Conservation (phyloP, 192 early-diverging fungal species). For the Cladochytrium replicatum region DNA sequence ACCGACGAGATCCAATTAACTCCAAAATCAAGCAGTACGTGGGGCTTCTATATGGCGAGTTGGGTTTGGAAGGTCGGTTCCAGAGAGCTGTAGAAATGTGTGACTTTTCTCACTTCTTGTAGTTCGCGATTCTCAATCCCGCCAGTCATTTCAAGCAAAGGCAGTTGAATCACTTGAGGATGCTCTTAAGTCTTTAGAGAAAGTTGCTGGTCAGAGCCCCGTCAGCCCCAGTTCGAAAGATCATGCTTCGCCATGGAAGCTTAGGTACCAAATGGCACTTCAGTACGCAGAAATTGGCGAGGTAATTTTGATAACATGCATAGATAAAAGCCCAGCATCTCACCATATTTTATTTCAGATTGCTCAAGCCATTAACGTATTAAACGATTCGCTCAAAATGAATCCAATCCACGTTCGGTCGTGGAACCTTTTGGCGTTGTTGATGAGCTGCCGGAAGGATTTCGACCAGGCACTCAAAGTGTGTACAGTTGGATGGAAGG, state of each 20-base stretch:
- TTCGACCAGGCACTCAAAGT: constrained; percentile 29
- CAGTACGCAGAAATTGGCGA: constrained; percentile 38
- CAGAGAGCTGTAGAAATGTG: too few species aligned
- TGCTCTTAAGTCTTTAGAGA: constrained; percentile 8
- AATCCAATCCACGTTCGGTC: constrained; percentile 22
- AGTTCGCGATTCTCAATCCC: constrained; percentile 13
- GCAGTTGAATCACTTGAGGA: constrained; percentile 16
- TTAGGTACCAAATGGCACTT: constrained; percentile 34
- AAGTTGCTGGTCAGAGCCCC: too few species aligned
- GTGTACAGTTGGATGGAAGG: constrained; percentile 30
- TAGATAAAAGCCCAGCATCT: too few species aligned
- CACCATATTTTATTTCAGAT: constrained; percentile 16
- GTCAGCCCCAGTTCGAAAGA: too few species aligned
- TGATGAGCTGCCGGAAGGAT: constrained; percentile 26
- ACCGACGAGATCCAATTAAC: too few species aligned
- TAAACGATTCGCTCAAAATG: constrained; percentile 23
- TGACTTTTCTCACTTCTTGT: too few species aligned
- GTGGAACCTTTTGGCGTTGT: constrained; percentile 38
- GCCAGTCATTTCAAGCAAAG: constrained; percentile 16
- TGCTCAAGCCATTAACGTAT: constrained; percentile 19
- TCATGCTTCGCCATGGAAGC: too few species aligned
- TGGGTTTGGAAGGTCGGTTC: constrained; percentile 32
- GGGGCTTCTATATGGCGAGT: constrained; percentile 35
- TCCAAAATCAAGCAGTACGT: constrained; percentile 18
- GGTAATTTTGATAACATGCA: too few species aligned